Evolutionary conservation across 108 stramenopile species (phyloP).

Genomic region (Nitzschia sp.): DNA sequence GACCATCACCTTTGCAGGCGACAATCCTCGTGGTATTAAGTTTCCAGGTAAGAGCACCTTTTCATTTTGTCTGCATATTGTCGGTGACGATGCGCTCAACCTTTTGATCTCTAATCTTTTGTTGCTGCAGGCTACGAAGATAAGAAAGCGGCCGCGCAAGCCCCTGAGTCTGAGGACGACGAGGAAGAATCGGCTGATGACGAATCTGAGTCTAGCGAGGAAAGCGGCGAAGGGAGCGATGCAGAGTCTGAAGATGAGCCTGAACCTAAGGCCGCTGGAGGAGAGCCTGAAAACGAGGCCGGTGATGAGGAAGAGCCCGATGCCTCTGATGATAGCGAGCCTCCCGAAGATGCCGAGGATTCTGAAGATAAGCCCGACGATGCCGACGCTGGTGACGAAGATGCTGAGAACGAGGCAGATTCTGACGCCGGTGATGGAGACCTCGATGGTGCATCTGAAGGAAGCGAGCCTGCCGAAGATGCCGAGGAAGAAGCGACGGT

Average conservation of each 20-base stretch:
- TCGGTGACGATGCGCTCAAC: too few relatives aligned
- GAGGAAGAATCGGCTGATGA: neutral
- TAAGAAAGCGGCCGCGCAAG: neutral
- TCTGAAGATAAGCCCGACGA: neutral
- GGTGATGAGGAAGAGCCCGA: neutral
- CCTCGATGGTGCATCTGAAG: neutral
- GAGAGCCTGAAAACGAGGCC: neutral
- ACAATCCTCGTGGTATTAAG: conserved; percentile 10
- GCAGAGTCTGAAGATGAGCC: neutral
- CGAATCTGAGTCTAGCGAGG: conserved; percentile 11
- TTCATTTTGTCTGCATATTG: too few relatives aligned
- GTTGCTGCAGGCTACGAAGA: neutral
- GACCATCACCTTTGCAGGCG: conserved; percentile 23
- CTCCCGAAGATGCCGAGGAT: neutral
- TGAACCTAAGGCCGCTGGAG: too few relatives aligned
- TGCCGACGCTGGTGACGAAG: neutral
- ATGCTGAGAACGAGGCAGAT: neutral
- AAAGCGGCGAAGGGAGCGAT: conserved; percentile 18
- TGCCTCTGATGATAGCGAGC: neutral
- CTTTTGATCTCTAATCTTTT: neutral
- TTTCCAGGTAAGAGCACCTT: conserved; percentile 16
- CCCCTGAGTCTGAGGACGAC: too few relatives aligned
- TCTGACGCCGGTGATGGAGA: conserved; percentile 2
- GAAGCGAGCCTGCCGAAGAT: neutral
- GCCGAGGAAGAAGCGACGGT: neutral